Percentiles rank a stretch among this genome's conserved stretches.
phyloP scores from a whole-genome alignment of 2,329 filamentous ascomycete genomes.

The Seiridium cupressi region DNA sequence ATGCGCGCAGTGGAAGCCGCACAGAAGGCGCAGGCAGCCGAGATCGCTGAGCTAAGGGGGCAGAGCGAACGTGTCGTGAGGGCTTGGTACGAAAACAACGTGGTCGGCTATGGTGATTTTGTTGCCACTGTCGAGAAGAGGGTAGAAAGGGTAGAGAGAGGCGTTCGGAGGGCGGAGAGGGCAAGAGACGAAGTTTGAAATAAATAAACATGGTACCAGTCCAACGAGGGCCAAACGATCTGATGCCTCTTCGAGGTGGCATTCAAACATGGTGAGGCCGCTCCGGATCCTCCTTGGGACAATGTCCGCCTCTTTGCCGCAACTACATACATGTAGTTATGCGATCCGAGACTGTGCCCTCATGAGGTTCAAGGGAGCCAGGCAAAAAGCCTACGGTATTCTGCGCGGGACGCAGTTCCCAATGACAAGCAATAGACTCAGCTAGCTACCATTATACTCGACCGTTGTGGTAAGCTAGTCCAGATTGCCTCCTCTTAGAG shows the following conservation, averaged over 20 bases:
- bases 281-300: no score
- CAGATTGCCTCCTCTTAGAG: not conserved
- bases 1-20: slow-evolving; percentile 60
- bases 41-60: slow-evolving; percentile 62
- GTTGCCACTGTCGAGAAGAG: slow-evolving; percentile 72
- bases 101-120: slow-evolving; percentile 65
- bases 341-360: no score
- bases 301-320: no score
- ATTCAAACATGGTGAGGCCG: no score
- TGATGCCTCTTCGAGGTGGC: no score
- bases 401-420: no score
- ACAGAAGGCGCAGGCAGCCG: slow-evolving; percentile 60
- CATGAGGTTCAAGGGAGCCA: no score
- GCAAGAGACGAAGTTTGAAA: slow-evolving; percentile 46
- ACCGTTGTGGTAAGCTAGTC: not conserved
- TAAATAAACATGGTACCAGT: no score
- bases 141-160: slow-evolving; percentile 63
- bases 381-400: no score
- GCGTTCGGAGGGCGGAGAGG: slow-evolving; percentile 62
- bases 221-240: no score
- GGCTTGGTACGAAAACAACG: slow-evolving; percentile 71
- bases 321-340: no score
- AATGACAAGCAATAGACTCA: no score
- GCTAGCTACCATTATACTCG: not conserved
- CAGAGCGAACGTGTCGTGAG: slow-evolving; percentile 63